Evolutionary conservation across 2,329 filamentous ascomycete genomes (phyloP), one percentile per base, ranked within the genome.

Genomic region (Ophiosphaerella narmari): DNA sequence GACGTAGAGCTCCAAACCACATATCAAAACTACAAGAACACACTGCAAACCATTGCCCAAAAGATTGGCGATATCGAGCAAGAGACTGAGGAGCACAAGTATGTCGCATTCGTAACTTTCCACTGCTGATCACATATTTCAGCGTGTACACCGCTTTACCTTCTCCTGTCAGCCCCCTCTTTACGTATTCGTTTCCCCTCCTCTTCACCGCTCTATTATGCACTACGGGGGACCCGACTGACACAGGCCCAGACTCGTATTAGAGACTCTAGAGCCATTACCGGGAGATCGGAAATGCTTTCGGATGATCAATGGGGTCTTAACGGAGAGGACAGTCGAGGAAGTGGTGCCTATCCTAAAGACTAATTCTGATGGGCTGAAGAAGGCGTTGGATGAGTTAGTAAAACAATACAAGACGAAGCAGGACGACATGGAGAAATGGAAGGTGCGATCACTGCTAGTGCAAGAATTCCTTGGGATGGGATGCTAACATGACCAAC

Each of bases 51-150:
- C 70, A 86, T 99, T 66, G 94, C 94, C 26, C 88, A 91, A 69
- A 97, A 96, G 75, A 97, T 99, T 63, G 94, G 94, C 35, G 92
- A 97, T 70, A 92, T 99, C 48, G 94, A 99, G 78, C 91, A 96
- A 73, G 94, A 97, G 74, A 87, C 90, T 16, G 94, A 99, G 75
- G 94, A 99, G 74, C 94, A 99, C 81, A 97, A 96, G 94, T 97
- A 78, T 72, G 88, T 75, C 52, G 14, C 43, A 43, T 37, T 33
- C 13, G 24, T 36, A 36, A 13, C 54, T 57, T 41, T 56, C 52
- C 37, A 29, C 29, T 42, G 18, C 39, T 35, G 21, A 6, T 29
- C 11, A 29, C 31, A 44, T 53, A 18, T 52, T 38, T 21, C 48
- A 50, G 37, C 52, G 18, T 53, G 40, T 57, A 56, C 60, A 66